Percentiles rank a stretch among this genome's conserved stretches.
These are phyloP conservation scores for Trametes villosa DNA, from an alignment of 768 basidiomycete species.

Conservation along the genomic window DNA sequence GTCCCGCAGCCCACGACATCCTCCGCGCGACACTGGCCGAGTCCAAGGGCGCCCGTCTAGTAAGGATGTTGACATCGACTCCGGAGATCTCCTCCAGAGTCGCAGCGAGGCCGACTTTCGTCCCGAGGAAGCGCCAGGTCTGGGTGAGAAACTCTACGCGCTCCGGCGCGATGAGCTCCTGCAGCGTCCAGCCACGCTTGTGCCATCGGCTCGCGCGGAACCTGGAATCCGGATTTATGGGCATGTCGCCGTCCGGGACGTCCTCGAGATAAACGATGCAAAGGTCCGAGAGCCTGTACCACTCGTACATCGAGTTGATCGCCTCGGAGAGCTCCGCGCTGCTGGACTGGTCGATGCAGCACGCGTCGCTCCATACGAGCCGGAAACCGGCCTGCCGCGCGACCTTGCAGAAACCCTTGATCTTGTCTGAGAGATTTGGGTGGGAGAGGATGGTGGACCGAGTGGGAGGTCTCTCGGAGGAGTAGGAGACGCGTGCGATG, in stretches of 20 bases:
- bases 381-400: background rate
- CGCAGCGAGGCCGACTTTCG: background rate
- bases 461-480: background rate
- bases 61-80: background rate
- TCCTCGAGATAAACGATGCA: background rate
- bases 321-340: conserved; percentile 2
- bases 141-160: background rate
- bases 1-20: background rate
- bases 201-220: conserved; percentile 3
- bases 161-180: background rate
- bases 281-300: background rate
- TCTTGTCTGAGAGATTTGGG: background rate
- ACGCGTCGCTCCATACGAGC: background rate
- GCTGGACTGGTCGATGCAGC: conserved; percentile 1
- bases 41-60: too few species aligned
- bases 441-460: background rate
- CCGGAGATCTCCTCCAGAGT: background rate
- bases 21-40: background rate
- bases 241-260: background rate
- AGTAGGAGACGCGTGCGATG: background rate
- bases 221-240: background rate
- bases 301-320: background rate
- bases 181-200: background rate
- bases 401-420: background rate
- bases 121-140: background rate